Evolutionary conservation across 495 filamentous ascomycete species (phyloP), one percentile per base, ranked within the genome.

Genomic region (Penicillium ochrochloron): DNA sequence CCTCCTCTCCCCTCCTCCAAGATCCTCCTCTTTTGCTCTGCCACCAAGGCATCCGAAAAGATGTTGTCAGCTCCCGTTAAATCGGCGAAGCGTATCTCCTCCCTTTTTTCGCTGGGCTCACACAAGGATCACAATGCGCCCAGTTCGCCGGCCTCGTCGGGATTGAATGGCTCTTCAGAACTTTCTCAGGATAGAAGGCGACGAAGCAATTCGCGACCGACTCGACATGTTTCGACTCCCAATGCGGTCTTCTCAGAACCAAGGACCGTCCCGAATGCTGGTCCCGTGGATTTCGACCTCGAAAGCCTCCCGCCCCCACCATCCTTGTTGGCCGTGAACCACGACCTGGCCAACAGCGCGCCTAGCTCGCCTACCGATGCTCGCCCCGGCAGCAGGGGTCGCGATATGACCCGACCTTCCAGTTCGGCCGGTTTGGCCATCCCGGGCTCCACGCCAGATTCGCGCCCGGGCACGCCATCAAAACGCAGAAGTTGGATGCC

Each of bases 401-500:
- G 78, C 34, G 76, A 75, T 39, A 64, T 73, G 65, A 75, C 73
- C 57, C 63, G 78, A 53, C 78, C 78, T 15, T 67, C 73, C 44
- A 76, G 80, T 63, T 72, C 77, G 48, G 69, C 69, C 6, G 76
- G 75, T 48, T 64, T 81, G 55, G 73, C 72, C 56, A 76, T 80
- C 41, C 79, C 78, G 5, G 75, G 76, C 3, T 61, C 72, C 7
- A 72, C 64, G 3, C 72, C 79, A 17, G 78, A 77, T 39, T 79
- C 80, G 19, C 74, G 77, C 23, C 76, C 79, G 5, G 66, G 73
- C 52, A 82, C 79, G 12, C 77, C 79, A 48, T 73, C 73, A 7
- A 83, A 80, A 70, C 72, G 83, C 59, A 76, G 77, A 60, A 88
- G 84, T 67, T 87, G 85, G 84, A 76, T 88, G 63, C 80, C 83